Percentiles rank a stretch among this genome's conserved stretches.
Evolutionary conservation across 257 asterid species (phyloP).

Genomic region (Salvia rosmarinus): DNA sequence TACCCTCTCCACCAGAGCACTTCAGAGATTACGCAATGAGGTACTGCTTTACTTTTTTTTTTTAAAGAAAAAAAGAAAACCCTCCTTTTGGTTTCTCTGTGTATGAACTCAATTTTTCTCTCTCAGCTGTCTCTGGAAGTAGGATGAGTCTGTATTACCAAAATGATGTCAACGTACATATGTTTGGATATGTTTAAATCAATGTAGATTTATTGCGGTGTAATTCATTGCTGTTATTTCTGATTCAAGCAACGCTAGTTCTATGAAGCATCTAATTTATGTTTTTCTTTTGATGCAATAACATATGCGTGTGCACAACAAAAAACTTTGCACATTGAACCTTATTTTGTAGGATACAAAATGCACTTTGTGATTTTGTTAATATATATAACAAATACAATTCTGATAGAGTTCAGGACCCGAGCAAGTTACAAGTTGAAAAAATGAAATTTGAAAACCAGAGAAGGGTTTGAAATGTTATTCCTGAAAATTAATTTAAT

Average conservation of each 20-base stretch:
- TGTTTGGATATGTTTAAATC: neutral
- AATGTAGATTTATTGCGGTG: neutral
- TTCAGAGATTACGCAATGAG: constrained; percentile 58
- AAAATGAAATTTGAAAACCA: neutral
- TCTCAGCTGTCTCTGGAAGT: neutral
- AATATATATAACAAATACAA: too few relatives aligned
- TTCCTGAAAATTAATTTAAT: neutral
- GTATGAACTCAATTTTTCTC: neutral
- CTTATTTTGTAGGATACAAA: neutral
- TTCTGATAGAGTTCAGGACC: too few relatives aligned
- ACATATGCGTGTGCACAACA: neutral
- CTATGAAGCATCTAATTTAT: neutral
- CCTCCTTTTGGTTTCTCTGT: neutral
- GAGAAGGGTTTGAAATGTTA: neutral
- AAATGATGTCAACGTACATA: neutral
- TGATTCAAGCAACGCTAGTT: neutral
- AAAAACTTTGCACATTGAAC: neutral
- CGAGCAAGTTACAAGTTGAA: too few relatives aligned
- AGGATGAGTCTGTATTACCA: neutral
- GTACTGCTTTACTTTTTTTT: neutral
- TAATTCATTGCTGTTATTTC: neutral
- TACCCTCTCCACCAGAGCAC: constrained; percentile 62
- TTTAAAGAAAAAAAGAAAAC: neutral
- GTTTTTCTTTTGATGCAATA: constrained; percentile 1
- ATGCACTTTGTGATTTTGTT: too few relatives aligned